phyloP scores from a whole-genome alignment of 768 basidiomycete species.

The Leucocoprinus leucothites region DNA sequence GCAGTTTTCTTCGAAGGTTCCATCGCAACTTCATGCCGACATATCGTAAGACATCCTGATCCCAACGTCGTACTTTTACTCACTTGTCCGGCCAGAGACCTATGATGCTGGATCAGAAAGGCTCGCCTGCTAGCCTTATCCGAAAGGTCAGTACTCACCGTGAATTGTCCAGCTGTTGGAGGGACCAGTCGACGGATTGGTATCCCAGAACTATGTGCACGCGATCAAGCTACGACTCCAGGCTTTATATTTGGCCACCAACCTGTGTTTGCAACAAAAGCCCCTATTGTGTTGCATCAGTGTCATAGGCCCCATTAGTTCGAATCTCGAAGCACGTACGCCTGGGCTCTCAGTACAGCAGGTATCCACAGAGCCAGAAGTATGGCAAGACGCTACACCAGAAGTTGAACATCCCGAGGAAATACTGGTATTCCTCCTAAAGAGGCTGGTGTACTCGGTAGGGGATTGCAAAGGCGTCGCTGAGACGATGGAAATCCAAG shows the following conservation, averaged over 20 bases:
- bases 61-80: slow-evolving; percentile 14
- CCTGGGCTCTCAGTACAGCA: slow-evolving; percentile 71
- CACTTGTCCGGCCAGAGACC: slow-evolving; percentile 70
- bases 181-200: slow-evolving; percentile 59
- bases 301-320: not conserved
- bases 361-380: slow-evolving; percentile 38
- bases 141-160: slow-evolving; percentile 36
- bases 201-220: slow-evolving; percentile 65
- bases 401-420: slow-evolving; percentile 53
- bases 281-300: slow-evolving; percentile 38
- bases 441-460: slow-evolving; percentile 14
- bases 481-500: not conserved
- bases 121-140: not conserved
- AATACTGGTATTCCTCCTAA: slow-evolving; percentile 23
- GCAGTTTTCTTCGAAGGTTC: slow-evolving; percentile 31
- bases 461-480: slow-evolving; percentile 5
- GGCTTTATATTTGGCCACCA: not conserved
- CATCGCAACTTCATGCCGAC: slow-evolving; percentile 37
- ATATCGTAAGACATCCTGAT: not conserved
- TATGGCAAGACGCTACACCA: slow-evolving; percentile 53
- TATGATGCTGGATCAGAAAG: slow-evolving; percentile 16
- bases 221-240: not conserved
- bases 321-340: slow-evolving; percentile 32
- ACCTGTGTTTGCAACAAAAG: slow-evolving; percentile 51
- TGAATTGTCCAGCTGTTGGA: slow-evolving; percentile 72